phyloP scores from a whole-genome alignment of 139 green algal genomes.

The Ettlia oleoabundans region DNA sequence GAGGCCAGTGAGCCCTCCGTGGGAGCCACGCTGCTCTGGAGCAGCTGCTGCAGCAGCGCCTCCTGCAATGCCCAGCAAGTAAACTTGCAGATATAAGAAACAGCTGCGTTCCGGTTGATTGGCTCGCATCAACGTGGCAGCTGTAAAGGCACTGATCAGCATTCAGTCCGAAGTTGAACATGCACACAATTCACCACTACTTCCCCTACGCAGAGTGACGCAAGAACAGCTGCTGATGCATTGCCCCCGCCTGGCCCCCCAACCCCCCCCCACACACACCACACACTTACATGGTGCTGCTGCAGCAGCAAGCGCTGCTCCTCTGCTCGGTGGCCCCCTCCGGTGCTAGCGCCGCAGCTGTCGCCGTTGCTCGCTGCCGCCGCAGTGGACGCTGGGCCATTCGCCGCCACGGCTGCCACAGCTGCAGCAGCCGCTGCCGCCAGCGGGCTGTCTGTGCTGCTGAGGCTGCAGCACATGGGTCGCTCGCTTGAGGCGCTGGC shows the following conservation, averaged over 20 bases:
- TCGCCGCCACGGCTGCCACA: not conserved
- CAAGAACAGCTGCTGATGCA: too few species aligned
- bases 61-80: too few species aligned
- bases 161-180: too few species aligned
- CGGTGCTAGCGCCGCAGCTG: not conserved
- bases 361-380: not conserved
- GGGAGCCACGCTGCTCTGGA: slow-evolving; percentile 3
- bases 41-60: slow-evolving; percentile 16
- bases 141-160: too few species aligned
- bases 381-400: too few species aligned
- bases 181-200: too few species aligned
- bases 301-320: slow-evolving; percentile 20
- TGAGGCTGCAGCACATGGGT: not conserved
- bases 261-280: too few species aligned
- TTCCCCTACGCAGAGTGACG: too few species aligned
- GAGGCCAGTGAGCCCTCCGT: not conserved
- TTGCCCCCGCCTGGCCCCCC: too few species aligned
- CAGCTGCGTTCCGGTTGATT: too few species aligned
- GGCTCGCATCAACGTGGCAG: too few species aligned
- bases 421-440: not conserved
- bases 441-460: slow-evolving; percentile 5
- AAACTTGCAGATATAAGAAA: too few species aligned
- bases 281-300: slow-evolving; percentile 23
- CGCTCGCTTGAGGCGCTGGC: not conserved
- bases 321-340: not conserved